Percentiles rank a stretch among this genome's conserved stretches.
Evolutionary conservation across 73 alveolate genomes (phyloP).

Genomic region (Symbiodinium pilosum): DNA sequence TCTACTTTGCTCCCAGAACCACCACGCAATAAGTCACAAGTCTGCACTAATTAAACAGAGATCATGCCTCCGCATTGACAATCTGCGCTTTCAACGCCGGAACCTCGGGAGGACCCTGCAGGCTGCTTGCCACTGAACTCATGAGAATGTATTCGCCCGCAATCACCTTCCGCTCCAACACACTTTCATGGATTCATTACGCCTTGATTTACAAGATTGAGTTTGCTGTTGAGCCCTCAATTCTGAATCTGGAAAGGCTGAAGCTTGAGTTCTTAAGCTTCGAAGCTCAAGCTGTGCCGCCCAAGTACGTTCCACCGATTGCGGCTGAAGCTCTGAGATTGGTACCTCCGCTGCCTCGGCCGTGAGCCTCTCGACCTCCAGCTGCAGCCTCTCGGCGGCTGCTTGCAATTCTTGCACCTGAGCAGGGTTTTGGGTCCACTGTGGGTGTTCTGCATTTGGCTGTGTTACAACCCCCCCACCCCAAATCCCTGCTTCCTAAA

Average conservation of each 20-base stretch:
- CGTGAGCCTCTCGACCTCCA: not conserved
- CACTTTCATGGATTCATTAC: not conserved
- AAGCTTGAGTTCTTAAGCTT: not conserved
- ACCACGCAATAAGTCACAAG: not conserved
- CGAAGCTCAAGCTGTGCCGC: not conserved
- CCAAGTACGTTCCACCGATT: not conserved
- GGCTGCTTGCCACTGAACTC: not conserved
- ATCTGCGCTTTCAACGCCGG: not conserved
- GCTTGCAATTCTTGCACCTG: not conserved
- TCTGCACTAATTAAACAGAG: not conserved
- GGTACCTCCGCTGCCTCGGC: not conserved
- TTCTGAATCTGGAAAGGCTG: not conserved
- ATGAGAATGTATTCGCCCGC: no score
- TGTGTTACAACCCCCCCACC: no score
- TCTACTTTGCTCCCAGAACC: not conserved
- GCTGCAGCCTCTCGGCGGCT: conserved; percentile 2
- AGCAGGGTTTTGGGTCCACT: not conserved
- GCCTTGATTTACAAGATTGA: not conserved
- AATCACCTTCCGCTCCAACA: not conserved
- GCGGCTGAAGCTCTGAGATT: not conserved
- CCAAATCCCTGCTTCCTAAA: no score
- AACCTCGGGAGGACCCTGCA: not conserved
- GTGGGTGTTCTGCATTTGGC: not conserved
- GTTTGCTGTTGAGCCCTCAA: not conserved
- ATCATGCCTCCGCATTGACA: not conserved